phyloP scores from a whole-genome alignment of 2,329 filamentous ascomycete species.

The Claviceps pusilla region DNA sequence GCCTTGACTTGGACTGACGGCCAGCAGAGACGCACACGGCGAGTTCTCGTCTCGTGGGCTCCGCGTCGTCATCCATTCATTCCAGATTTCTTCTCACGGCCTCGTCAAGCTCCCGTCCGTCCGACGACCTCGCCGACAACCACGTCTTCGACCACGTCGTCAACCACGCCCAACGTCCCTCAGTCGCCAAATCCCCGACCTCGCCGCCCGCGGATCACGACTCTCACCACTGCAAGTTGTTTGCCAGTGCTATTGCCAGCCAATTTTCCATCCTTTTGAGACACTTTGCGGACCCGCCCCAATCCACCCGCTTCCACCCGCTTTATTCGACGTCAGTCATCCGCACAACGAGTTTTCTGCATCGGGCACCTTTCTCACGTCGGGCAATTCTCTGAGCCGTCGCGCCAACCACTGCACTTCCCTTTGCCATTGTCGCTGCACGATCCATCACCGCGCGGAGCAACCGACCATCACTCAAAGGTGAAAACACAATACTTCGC shows the following conservation, averaged over 20 bases:
- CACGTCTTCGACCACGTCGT: background rate
- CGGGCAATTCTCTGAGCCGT: background rate
- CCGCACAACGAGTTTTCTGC: background rate
- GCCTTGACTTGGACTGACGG: too few species aligned
- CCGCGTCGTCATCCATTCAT: slow-evolving; percentile 4
- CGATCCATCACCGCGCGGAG: background rate
- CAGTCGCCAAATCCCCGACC: background rate
- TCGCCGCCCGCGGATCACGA: background rate
- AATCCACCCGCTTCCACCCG: background rate
- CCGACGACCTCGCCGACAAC: background rate
- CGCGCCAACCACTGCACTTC: background rate
- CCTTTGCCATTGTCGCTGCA: background rate
- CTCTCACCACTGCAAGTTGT: background rate
- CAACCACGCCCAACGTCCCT: background rate
- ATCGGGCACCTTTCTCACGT: background rate
- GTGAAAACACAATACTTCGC: background rate
- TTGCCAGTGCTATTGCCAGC: background rate
- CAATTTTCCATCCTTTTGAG: background rate
- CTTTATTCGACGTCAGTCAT: background rate
- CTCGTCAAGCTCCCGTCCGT: background rate
- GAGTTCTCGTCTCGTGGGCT: background rate
- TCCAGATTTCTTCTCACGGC: background rate
- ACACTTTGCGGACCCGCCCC: background rate
- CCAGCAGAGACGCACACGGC: too few species aligned
- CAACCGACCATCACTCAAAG: background rate